Evolutionary conservation across 2,329 filamentous ascomycete species (phyloP).

Genomic region (Ilyonectria robusta): DNA sequence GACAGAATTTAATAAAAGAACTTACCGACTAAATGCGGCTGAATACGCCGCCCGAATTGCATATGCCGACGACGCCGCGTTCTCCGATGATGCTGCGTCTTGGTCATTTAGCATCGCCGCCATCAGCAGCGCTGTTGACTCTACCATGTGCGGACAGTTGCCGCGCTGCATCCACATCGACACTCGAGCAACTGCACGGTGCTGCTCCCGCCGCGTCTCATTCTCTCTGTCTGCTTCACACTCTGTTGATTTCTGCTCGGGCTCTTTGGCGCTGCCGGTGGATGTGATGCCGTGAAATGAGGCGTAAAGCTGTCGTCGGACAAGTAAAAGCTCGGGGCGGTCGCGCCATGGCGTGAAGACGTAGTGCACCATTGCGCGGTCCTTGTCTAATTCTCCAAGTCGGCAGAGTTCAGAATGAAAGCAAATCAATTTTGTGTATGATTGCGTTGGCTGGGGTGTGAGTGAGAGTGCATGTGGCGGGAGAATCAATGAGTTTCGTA

Average conservation of each 20-base stretch:
- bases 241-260: slow-evolving; percentile 8
- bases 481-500: neutral
- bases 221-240: slow-evolving; percentile 12
- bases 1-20: slow-evolving; percentile 29
- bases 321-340: slow-evolving; percentile 73
- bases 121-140: slow-evolving; percentile 81
- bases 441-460: neutral
- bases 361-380: slow-evolving; percentile 74
- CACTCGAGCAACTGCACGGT: slow-evolving; percentile 69
- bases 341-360: slow-evolving; percentile 82
- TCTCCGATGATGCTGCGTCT: slow-evolving; percentile 48
- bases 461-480: neutral
- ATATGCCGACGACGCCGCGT: slow-evolving; percentile 65
- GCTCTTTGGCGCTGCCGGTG: slow-evolving; percentile 7
- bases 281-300: slow-evolving; percentile 28
- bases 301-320: slow-evolving; percentile 75
- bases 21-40: slow-evolving; percentile 80
- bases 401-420: neutral
- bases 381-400: neutral
- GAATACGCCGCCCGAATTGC: slow-evolving; percentile 79
- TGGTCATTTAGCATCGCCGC: slow-evolving; percentile 78
- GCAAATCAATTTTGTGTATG: neutral
- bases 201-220: slow-evolving; percentile 51
- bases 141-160: slow-evolving; percentile 83
- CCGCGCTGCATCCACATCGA: slow-evolving; percentile 81